phyloP scores from a whole-genome alignment of 257 asterid genomes.

The Salvia splendens region DNA sequence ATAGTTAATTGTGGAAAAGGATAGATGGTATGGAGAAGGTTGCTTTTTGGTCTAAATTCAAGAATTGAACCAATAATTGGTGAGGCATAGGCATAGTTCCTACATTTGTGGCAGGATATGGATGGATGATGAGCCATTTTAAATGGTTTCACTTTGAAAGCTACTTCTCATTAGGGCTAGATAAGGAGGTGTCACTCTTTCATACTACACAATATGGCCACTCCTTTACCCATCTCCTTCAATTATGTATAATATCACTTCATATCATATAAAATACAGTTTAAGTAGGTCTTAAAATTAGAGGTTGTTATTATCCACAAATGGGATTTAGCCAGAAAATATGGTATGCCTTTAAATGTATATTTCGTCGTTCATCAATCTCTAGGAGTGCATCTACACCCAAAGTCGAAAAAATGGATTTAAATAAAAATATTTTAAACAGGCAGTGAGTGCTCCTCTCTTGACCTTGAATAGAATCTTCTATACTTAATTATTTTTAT shows the following conservation, averaged over 20 bases:
- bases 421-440: no score
- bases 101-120: constrained; percentile 19
- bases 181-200: constrained; percentile 26
- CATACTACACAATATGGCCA: constrained; percentile 35
- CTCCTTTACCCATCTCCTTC: not conserved
- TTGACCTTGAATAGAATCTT: no score
- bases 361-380: no score
- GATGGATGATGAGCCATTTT: constrained; percentile 7
- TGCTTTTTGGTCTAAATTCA: constrained; percentile 32
- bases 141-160: constrained; percentile 25
- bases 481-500: not conserved
- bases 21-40: constrained; percentile 8
- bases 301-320: no score
- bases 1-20: not conserved
- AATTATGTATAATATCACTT: not conserved
- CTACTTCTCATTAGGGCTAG: constrained; percentile 17
- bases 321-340: no score
- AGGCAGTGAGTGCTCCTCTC: no score
- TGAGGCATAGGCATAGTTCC: constrained; percentile 20
- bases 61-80: constrained; percentile 36
- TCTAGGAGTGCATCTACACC: no score
- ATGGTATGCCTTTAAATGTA: no score
- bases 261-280: not conserved
- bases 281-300: no score
- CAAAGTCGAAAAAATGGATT: no score